These are phyloP conservation scores for Kuraishia cidri DNA, from an alignment of 805 yeast genomes.

Conservation along the genomic window DNA sequence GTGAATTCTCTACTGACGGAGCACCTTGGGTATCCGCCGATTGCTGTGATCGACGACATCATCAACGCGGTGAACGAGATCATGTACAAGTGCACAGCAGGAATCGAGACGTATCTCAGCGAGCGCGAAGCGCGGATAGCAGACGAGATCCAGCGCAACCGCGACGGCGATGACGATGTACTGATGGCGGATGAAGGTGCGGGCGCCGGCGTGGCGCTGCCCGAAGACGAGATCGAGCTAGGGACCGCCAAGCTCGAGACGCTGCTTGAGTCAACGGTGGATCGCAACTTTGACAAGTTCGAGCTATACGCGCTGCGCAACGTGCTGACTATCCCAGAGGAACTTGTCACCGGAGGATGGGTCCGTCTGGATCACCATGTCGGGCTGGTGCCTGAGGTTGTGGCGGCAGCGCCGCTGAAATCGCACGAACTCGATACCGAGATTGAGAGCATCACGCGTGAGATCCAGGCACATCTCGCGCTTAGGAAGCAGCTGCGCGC, in stretches of 20 bases:
- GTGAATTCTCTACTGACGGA: conserved; percentile 61
- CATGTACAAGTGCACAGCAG: conserved; percentile 73
- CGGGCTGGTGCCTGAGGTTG: too few species aligned
- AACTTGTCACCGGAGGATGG: conserved; percentile 56
- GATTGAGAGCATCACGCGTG: conserved; percentile 8
- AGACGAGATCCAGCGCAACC: background rate
- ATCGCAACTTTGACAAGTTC: conserved; percentile 75
- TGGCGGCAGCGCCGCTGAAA: conserved; percentile 6
- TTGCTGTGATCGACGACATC: conserved; percentile 76
- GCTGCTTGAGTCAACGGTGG: conserved; percentile 64
- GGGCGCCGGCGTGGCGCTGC: background rate
- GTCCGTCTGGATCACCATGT: conserved; percentile 63
- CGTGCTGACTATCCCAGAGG: conserved; percentile 61
- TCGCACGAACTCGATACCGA: conserved; percentile 8
- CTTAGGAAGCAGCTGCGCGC: conserved; percentile 3
- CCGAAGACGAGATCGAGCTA: conserved; percentile 43
- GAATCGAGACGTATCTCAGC: conserved; percentile 57
- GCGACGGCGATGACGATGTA: conserved; percentile 1
- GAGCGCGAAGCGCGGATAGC: conserved; percentile 19
- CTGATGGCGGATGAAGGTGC: conserved; percentile 1
- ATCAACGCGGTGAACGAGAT: conserved; percentile 82
- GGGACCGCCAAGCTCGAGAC: conserved; percentile 82
- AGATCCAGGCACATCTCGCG: conserved; percentile 4
- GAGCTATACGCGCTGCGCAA: conserved; percentile 78
- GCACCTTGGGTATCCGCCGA: conserved; percentile 79